A percentile compares a stretch with the other conserved stretches of the same genome.
Evolutionary conservation across 192 early-diverging fungal species (phyloP).

Genomic region (Spizellomyces sp.): DNA sequence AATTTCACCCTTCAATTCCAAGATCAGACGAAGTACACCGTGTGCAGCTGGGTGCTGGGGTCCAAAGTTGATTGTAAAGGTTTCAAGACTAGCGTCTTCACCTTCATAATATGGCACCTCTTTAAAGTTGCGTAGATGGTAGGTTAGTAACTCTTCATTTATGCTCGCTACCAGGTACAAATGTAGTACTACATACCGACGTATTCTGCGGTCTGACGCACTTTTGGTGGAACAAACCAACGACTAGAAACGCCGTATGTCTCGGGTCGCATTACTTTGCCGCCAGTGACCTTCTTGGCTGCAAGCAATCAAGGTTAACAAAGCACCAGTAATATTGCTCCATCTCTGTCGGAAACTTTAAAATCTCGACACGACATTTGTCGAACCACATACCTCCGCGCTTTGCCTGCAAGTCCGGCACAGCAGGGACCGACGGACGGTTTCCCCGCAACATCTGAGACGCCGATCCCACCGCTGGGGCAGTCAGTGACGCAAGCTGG

Average conservation of each 20-base stretch:
- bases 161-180: not conserved
- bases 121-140: slow-evolving; percentile 21
- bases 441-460: too few species aligned
- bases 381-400: too few species aligned
- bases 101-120: slow-evolving; percentile 47
- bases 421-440: too few species aligned
- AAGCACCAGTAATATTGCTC: not conserved
- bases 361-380: too few species aligned
- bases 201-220: slow-evolving; percentile 40
- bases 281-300: slow-evolving; percentile 10
- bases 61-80: slow-evolving; percentile 98
- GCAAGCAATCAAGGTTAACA: not conserved
- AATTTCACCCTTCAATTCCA: slow-evolving; percentile 91
- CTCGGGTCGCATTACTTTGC: slow-evolving; percentile 41
- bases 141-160: too few species aligned
- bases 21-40: slow-evolving; percentile 90
- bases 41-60: slow-evolving; percentile 99
- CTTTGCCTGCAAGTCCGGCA: too few species aligned
- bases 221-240: slow-evolving; percentile 63
- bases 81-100: slow-evolving; percentile 59
- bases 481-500: too few species aligned
- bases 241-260: slow-evolving; percentile 42
- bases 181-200: slow-evolving; percentile 29
- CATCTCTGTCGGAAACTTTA: too few species aligned
- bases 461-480: too few species aligned